Conservation (phyloP, 257 asterid genomes). For the Solanum pennellii region DNA sequence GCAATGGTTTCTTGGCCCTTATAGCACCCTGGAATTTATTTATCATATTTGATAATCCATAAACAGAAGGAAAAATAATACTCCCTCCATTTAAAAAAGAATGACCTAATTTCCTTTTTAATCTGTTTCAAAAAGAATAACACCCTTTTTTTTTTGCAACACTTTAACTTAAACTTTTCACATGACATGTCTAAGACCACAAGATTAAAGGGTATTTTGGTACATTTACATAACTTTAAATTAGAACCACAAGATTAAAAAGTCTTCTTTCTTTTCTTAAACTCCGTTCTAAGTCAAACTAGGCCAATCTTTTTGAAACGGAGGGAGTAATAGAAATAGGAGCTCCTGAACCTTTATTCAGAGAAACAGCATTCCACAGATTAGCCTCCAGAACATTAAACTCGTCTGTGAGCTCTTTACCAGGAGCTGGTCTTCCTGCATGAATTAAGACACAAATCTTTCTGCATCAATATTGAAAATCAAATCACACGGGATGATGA, state of each 20-base stretch:
- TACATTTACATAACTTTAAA: too few relatives aligned
- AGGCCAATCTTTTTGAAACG: too few relatives aligned
- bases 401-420: slow-evolving; percentile 81
- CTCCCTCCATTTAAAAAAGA: too few relatives aligned
- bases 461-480: background rate
- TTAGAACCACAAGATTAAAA: too few relatives aligned
- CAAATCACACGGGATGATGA: background rate
- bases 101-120: too few relatives aligned
- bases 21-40: slow-evolving; percentile 61
- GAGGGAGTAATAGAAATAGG: background rate
- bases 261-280: too few relatives aligned
- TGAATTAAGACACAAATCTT: slow-evolving; percentile 6
- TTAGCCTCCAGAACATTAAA: slow-evolving; percentile 92
- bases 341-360: slow-evolving; percentile 55
- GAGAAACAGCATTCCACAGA: slow-evolving; percentile 83
- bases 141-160: too few relatives aligned
- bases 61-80: background rate
- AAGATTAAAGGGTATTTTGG: too few relatives aligned
- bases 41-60: slow-evolving; percentile 3
- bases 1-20: slow-evolving; percentile 98
- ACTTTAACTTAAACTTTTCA: too few relatives aligned
- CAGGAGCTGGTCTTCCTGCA: slow-evolving; percentile 93
- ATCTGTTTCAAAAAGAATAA: too few relatives aligned
- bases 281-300: too few relatives aligned
- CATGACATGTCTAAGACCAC: too few relatives aligned